Percentiles rank a stretch among this genome's conserved stretches.
Conservation (phyloP, 73 alveolate species). For the Paramecium tetraurelia region DNA sequence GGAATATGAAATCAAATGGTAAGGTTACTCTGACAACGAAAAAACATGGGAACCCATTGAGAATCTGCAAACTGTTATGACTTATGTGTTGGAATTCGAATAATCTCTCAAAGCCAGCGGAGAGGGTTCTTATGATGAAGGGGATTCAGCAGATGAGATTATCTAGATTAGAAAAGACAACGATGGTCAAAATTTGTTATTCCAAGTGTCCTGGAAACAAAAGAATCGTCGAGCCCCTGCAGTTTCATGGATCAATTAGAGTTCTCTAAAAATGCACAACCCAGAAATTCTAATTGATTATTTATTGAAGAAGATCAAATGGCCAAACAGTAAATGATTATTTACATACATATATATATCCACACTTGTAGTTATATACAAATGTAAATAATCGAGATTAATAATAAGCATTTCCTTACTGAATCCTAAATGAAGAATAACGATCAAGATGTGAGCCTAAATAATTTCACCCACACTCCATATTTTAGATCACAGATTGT, state of each 20-base stretch:
- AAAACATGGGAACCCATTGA: conserved; percentile 41
- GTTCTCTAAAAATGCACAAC: background rate
- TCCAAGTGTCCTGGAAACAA: background rate
- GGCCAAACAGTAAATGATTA: conserved; percentile 19
- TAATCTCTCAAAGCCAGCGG: background rate
- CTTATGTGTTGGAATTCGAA: background rate
- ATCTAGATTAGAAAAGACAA: background rate
- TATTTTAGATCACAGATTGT: background rate
- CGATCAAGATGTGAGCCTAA: background rate
- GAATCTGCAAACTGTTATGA: background rate
- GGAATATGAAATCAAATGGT: conserved; percentile 10
- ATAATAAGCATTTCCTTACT: background rate
- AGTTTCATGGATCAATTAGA: background rate
- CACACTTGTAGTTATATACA: background rate
- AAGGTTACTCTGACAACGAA: conserved; percentile 6
- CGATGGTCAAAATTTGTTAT: background rate
- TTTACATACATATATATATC: background rate
- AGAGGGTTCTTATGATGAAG: conserved; percentile 17
- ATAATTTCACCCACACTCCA: background rate
- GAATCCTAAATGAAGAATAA: background rate
- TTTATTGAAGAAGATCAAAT: conserved; percentile 2
- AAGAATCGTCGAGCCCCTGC: background rate
- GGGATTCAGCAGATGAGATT: conserved; percentile 39
- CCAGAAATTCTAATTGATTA: background rate
- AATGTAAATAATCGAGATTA: too few relatives aligned